Base-by-base conservation (phyloP, 495 filamentous ascomycete genomes). In the Parathielavia appendiculata region DNA sequence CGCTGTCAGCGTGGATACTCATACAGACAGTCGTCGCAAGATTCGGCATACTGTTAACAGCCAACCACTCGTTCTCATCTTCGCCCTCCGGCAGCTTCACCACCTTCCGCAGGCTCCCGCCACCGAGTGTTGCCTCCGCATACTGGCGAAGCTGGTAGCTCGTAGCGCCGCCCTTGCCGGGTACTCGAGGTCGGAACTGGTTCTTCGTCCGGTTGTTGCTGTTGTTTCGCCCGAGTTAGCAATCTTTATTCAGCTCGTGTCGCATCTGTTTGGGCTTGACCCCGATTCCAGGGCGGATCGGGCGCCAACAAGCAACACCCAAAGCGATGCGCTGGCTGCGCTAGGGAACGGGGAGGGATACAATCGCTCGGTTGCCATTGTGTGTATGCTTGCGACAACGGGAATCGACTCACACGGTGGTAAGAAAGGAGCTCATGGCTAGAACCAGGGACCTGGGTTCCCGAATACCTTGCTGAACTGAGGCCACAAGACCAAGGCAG, bases 111-210 rank as follows among this genome's bases (percentile, higher is more conserved):
- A 98, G 77, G 73, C 91, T 96, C 36, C 93, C 93, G 67, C 90
- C 95, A 26, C 93, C 93, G 16, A 98, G 78, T 41, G 93, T 98
- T 36, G 93, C 95, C 73, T 98, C 93, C 14, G 93, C 93, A 80
- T 96, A 98, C 66, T 97, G 93, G 68, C 91, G 86, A 54, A 98
- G 79, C 74, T 98, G 95, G 79, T 96, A 96, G 72, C 89, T 93
- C 54, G 84, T 95, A 44, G 88, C 95, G 43, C 80, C 80, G 39
- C 95, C 92, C 66, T 92, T 95, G 67, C 87, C 88, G 22, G 86
- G 77, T 54, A 86, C 85, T 64, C 92, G 89, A 46, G 95, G 91
- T 69, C 91, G 91, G 82, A 98, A 97, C 63, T 92, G 87, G 55
- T 87, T 89, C 71, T 85, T 83, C 51, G 90, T 92, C 60, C 90